Base-by-base conservation (phyloP, 306 rosid species). In the Prunus dulcis region DNA sequence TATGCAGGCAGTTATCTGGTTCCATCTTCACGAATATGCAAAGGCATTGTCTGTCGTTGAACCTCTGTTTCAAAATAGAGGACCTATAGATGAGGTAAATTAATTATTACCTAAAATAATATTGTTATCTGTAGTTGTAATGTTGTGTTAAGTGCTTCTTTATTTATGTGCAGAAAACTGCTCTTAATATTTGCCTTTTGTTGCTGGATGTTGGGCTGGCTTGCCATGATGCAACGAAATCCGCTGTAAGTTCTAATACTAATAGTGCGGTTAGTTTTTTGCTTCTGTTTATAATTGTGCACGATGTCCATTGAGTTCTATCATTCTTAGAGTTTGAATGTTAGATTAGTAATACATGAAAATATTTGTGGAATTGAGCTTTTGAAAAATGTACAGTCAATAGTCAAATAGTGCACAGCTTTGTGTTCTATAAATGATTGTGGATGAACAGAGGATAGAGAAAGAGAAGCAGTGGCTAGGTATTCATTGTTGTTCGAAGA, bases 121-220 rank as follows among this genome's bases (percentile, higher is more conserved):
- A 53, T 70, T 67, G 27, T 66, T 66, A 76, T 62, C 43, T 32
- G 66, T 72, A 67, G 52, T 77, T 55, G 64, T 67, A 73, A 41
- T 78, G 46, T 38, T 58, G 34, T 71, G 72, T 79, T 83, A 69
- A 83, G 68, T 76, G 60, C 78, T 78, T 72, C 30, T 69, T 69
- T 76, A 22, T 76, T 73, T 77, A 62, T 70, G 41, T 77, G 86
- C 96, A 96, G 97, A 88, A 93, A 75, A 93, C 96, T 61, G 99
- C 98, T 76, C 93, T 93, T 71, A 94, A 86, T 78, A 72, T 92
- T 53, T 96, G 98, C 79, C 96, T 96, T 73, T 84, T 96, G 87
- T 84, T 96, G 84, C 96, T 96, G 85, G 99, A 96, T 84, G 97
- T 91, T 85, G 94, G 90, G 82, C 89, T 96, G 71, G 96, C 97